These are phyloP conservation scores for Paraglomus occultum DNA, from an alignment of 192 early-diverging fungal genomes.

Conservation along the genomic window DNA sequence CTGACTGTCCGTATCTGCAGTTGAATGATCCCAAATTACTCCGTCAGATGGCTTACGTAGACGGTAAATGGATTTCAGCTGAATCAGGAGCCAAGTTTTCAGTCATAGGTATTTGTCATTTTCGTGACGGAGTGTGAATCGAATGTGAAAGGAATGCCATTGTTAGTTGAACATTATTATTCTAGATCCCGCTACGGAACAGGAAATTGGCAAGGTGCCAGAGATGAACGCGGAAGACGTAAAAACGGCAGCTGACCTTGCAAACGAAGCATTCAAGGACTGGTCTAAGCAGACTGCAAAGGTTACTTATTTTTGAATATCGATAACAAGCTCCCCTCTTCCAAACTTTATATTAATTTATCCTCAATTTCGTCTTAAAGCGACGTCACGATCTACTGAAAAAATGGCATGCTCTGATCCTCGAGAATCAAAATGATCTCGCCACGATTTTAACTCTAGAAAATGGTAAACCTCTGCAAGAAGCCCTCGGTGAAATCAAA, in stretches of 20 bases:
- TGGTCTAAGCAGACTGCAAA: conserved; percentile 67
- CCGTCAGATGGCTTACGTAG: conserved; percentile 52
- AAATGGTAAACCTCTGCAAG: conserved; percentile 67
- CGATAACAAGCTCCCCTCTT: neutral
- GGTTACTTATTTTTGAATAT: conserved; percentile 3
- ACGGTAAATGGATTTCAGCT: conserved; percentile 56
- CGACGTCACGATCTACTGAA: conserved; percentile 57
- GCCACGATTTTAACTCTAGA: conserved; percentile 82
- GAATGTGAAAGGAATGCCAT: neutral
- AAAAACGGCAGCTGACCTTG: conserved; percentile 54
- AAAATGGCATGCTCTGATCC: conserved; percentile 63
- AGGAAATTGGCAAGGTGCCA: conserved; percentile 60
- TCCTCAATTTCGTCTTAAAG: conserved; percentile 27
- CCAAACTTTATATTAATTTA: neutral
- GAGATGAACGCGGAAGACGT: conserved; percentile 66
- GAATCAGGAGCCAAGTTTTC: conserved; percentile 45
- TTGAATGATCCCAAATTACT: conserved; percentile 61
- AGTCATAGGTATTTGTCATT: conserved; percentile 47
- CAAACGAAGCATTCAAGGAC: conserved; percentile 50
- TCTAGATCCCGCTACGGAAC: conserved; percentile 60
- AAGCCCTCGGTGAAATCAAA: conserved; percentile 49
- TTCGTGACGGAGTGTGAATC: neutral
- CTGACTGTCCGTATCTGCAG: conserved; percentile 31
- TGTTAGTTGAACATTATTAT: neutral
- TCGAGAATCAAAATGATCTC: conserved; percentile 69